Evolutionary conservation across 148 eudicot species (phyloP), one percentile per base, ranked within the genome.

Genomic region (Chenopodium album): DNA sequence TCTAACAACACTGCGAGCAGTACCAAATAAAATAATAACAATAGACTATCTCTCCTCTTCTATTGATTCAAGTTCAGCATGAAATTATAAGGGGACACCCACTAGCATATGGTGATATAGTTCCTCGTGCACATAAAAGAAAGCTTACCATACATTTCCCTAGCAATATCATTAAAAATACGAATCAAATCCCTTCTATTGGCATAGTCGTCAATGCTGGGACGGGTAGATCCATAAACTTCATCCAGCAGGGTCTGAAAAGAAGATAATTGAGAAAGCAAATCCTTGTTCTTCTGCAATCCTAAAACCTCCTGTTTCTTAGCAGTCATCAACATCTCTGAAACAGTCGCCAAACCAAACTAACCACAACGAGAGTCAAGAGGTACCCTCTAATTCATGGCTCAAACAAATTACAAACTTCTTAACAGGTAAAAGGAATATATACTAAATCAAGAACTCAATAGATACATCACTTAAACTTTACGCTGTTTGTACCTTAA

Each of bases 111-210:
- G 2, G 26, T 7, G 48, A 69, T 59, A n/a, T 9, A 48, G 44
- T 48, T 29, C 23, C 16, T 68, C 2, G 32, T 13, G 11, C 19
- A 80, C 37, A 31, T 28, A n/a, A 16, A 82, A 73, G 75, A 64
- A 56, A 37, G 78, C 71, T 82, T 92, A 93, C 98, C 98, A 84
- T 86, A 93, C 28, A 92, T 75, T 82, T 95, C 98, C 80, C 79
- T 92, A 69, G 98, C 93, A 34, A 95, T 93, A 37, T 79, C 89
- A 84, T 93, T 95, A 78, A 95, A 90, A 73, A 91, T 88, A 56
- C 89, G 89, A 79, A 95, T 78, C 81, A 95, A 81, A 79, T 92
- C 89, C 77, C 81, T 87, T 79, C 98, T 91, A 76, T 56, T 82
- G 69, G 80, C 86, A 83, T 93, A 94, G 73, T 95, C 98, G 44